Base-by-base conservation (phyloP, 306 rosid species). In the Mimosa pudica region DNA sequence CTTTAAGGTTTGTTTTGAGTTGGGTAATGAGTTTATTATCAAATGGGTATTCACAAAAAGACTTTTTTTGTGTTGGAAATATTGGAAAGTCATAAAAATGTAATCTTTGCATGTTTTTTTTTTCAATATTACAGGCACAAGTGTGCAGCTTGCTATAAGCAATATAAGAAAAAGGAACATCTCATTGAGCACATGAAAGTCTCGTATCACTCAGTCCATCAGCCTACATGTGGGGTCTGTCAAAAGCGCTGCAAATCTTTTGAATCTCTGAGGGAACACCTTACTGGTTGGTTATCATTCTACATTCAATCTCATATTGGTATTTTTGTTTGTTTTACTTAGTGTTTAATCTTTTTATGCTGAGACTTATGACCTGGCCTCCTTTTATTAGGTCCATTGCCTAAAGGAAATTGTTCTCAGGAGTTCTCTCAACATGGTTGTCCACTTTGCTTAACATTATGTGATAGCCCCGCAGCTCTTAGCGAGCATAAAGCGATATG, bases 211-310 rank as follows among this genome's bases (percentile, higher is more conserved):
- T 90, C 96, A 4, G 77, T 73, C 18, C 98, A 93, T 90, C 89
- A 93, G 71, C 98, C 98, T 48, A 84, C 73, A 78, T 93, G 97
- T 49, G 81, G 79, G 82, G 87, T 89, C 46, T 91, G 98, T 79
- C 76, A 67, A 77, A 93, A 91, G 89, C 92, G 88, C 76, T 93
- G 91, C 89, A 91, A 84, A 77, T 87, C 92, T 33, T 90, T 93
- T 77, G 97, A 93, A 85, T 93, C 98, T 20, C 74, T 90, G 55
- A 86, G 98, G 83, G 97, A 93, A 52, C 95, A 93, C 88, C 82
- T 93, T 61, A 78, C 41, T 3, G 98, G 97, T 91, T 81, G 70
- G 87, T 71, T 62, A 13, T 69, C 33, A 35, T 63, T 77, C 38
- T 74, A 64, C 32, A 20, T 70, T 69, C 62, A n/a, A 69, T 80